These are phyloP conservation scores for Lodderomyces oxycetoniae DNA, from an alignment of 1,139 yeast genomes.

Conservation along the genomic window DNA sequence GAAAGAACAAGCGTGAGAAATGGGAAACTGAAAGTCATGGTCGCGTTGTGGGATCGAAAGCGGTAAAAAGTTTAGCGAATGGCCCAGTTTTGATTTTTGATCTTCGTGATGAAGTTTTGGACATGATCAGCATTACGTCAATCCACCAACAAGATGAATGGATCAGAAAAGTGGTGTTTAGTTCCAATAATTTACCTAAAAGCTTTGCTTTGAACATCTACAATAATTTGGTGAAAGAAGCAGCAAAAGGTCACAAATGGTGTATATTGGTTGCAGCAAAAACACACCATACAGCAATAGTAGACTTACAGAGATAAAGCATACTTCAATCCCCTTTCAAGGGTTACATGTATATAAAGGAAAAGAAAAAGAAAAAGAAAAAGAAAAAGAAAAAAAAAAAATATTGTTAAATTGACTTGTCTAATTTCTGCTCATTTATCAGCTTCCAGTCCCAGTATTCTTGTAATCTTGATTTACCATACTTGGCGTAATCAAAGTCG, in stretches of 20 bases:
- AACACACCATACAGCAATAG: conserved; percentile 62
- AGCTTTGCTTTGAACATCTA: conserved; percentile 74
- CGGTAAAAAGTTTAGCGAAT: conserved; percentile 50
- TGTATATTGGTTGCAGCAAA: conserved; percentile 71
- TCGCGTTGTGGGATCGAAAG: conserved; percentile 51
- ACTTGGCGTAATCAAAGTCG: conserved; percentile 66
- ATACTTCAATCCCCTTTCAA: not conserved
- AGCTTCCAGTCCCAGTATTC: conserved; percentile 73
- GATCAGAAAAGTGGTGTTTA: conserved; percentile 77
- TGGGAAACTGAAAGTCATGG: conserved; percentile 81
- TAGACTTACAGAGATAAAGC: conserved; percentile 55
- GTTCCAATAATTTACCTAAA: conserved; percentile 52
- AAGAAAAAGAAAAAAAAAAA: not conserved
- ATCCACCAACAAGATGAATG: conserved; percentile 81
- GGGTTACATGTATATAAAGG: not conserved
- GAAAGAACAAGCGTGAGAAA: conserved; percentile 64
- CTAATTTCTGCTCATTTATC: conserved; percentile 5
- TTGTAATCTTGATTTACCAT: conserved; percentile 54
- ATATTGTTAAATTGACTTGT: not conserved
- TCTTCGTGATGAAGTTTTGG: conserved; percentile 75
- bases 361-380: not conserved
- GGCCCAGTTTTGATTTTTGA: conserved; percentile 78
- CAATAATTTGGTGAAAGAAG: conserved; percentile 67
- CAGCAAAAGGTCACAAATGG: conserved; percentile 65
- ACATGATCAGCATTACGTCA: conserved; percentile 74